phyloP scores from a whole-genome alignment of 225 moss, liverwort and hornwort species.

The Anthoceros angustus region DNA sequence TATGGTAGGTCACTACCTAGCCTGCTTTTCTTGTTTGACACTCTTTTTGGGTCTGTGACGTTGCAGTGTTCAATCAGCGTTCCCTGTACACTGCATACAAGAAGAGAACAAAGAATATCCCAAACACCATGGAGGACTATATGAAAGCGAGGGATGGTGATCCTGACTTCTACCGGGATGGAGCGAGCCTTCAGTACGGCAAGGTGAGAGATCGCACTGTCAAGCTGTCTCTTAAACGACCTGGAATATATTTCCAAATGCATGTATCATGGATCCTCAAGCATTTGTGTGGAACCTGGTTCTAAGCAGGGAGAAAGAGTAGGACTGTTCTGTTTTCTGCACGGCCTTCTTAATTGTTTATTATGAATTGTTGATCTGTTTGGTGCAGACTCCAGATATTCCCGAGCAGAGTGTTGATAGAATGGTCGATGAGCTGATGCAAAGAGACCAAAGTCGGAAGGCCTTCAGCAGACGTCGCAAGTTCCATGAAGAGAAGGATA shows the following conservation, averaged over 20 bases:
- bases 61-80: slow-evolving; percentile 86
- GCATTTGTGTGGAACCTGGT: no score
- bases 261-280: no score
- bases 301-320: not conserved
- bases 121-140: slow-evolving; percentile 70
- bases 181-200: slow-evolving; percentile 91
- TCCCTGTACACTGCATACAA: slow-evolving; percentile 92
- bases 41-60: not conserved
- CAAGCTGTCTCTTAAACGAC: no score
- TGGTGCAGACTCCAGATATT: slow-evolving; percentile 51
- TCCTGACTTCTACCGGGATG: slow-evolving; percentile 93
- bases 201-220: slow-evolving; percentile 35
- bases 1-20: no score
- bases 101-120: slow-evolving; percentile 73
- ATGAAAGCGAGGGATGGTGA: slow-evolving; percentile 59
- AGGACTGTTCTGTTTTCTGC: not conserved
- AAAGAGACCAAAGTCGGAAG: slow-evolving; percentile 61
- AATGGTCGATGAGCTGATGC: slow-evolving; percentile 83
- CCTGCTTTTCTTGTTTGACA: not conserved
- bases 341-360: slow-evolving; percentile 2
- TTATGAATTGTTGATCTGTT: not conserved
- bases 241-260: no score
- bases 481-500: slow-evolving; percentile 96
- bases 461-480: slow-evolving; percentile 97
- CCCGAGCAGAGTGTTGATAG: slow-evolving; percentile 76